Evolutionary conservation across 192 early-diverging fungal species (phyloP), one percentile per base, ranked within the genome.

Genomic region (Geranomyces variabilis): DNA sequence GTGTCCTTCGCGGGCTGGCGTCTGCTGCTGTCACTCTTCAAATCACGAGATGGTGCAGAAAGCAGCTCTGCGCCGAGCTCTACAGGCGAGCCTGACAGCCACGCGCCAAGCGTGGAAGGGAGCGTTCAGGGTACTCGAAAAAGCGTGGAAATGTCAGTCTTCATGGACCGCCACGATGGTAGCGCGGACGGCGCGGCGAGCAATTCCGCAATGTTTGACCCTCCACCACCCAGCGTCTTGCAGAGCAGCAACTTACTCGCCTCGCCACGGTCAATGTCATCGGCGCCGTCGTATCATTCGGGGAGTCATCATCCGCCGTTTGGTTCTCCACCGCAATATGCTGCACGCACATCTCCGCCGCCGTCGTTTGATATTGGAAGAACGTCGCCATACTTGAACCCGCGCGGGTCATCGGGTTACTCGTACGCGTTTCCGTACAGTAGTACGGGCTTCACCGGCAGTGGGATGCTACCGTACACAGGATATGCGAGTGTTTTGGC

Each of bases 1-100:
- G 15, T 80, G 29, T 70, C 53, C n/a, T 67, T 71, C 28, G 59
- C 68, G 30, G 29, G 68, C n/a, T 82, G 80, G 80, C 30, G 62
- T 0, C 21, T 76, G 14, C 21, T 58, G 12, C 44, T 45, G 31
- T 30, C 68, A 1, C 21, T 69, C 0, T 48, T 75, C 67, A 63
- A 69, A 44, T n/a, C 55, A 9, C 66, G 63, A 21, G 44, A 9
- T 14, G 34, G 22, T 2, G 24, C 63, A 8, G 64, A 19, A 19
- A 15, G 0, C 15, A n/a, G 31, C 21, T 28, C 34, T 21, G 45
- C 22, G 17, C 13, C 21, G 9, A 45, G 55, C 36, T 47, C 46
- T 8, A 41, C 51, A 22, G 24, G 30, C 13, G 31, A 70, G 44
- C 30, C 9, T 22, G n/a, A 34, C n/a, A 45, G 57, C 22, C 43